phyloP scores from a whole-genome alignment of 805 yeast species.

The Tanozyma kutaoensis region DNA sequence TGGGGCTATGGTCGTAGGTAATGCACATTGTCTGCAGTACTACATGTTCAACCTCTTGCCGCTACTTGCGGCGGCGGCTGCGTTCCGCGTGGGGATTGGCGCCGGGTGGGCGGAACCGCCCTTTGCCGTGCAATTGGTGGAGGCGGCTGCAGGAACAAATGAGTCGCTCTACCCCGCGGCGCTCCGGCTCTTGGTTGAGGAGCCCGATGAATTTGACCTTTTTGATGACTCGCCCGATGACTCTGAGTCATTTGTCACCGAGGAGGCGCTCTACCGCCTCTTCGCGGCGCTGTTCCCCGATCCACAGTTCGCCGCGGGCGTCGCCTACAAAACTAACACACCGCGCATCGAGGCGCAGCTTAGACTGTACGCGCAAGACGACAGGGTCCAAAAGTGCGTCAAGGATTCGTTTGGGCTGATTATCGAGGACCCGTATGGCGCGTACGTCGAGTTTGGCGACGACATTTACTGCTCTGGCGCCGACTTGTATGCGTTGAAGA shows the following conservation, averaged over 20 bases:
- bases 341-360: conserved; percentile 60
- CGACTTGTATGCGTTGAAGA: conserved; percentile 70
- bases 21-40: not conserved
- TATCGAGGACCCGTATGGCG: conserved; percentile 10
- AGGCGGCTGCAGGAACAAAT: conserved; percentile 5
- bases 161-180: conserved; percentile 3
- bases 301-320: conserved; percentile 1
- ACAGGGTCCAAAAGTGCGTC: conserved; percentile 9
- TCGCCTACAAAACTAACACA: conserved; percentile 27
- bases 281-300: not conserved
- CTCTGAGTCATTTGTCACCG: not conserved
- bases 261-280: not conserved
- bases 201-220: conserved; percentile 1
- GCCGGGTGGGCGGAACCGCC: conserved; percentile 6
- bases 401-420: conserved; percentile 20
- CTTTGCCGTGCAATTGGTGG: conserved; percentile 5
- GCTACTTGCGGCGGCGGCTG: not conserved
- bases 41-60: not conserved
- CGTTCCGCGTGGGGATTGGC: conserved; percentile 1
- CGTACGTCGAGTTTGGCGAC: conserved; percentile 42
- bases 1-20: not conserved
- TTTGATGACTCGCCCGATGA: not conserved
- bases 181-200: conserved; percentile 1
- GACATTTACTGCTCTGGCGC: conserved; percentile 49
- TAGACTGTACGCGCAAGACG: conserved; percentile 27